Conservation (phyloP, 2,329 filamentous ascomycete genomes). For the Xylaria sp. region DNA sequence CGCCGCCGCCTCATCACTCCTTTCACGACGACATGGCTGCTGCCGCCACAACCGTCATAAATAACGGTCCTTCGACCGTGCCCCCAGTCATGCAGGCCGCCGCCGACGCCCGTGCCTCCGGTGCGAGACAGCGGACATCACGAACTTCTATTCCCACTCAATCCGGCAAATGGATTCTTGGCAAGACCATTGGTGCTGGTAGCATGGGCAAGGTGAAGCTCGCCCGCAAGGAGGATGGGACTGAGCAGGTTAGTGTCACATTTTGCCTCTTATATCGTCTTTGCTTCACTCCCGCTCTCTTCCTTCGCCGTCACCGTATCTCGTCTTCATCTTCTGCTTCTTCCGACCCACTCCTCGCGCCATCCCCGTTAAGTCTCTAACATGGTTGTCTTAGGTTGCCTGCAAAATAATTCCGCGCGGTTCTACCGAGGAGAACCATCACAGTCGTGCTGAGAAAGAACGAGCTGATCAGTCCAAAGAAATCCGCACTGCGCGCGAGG, state of each 20-base stretch:
- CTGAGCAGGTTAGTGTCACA: conserved; percentile 67
- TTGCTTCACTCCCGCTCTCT: conserved; percentile 7
- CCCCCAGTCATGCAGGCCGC: conserved; percentile 41
- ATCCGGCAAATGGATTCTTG: conserved; percentile 88
- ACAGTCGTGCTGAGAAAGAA: conserved; percentile 68
- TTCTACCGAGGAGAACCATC: conserved; percentile 78
- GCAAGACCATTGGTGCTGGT: conserved; percentile 93
- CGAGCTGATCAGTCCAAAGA: conserved; percentile 95
- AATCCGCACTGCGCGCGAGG: conserved; percentile 87
- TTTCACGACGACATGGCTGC: conserved; percentile 45
- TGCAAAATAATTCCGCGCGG: conserved; percentile 95
- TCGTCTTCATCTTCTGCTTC: neutral
- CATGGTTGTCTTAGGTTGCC: conserved; percentile 59
- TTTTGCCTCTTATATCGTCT: conserved; percentile 7
- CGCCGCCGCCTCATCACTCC: conserved; percentile 43
- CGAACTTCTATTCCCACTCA: conserved; percentile 83
- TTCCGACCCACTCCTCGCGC: neutral
- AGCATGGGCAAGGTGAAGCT: conserved; percentile 99
- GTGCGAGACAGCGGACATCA: conserved; percentile 49
- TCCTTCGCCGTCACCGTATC: neutral
- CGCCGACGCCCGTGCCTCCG: conserved; percentile 43
- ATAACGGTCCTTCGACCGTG: conserved; percentile 47
- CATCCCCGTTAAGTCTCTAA: conserved; percentile 19
- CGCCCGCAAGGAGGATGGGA: conserved; percentile 81
- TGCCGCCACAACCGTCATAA: conserved; percentile 45